Evolutionary conservation across 495 filamentous ascomycete genomes (phyloP), one percentile per base, ranked within the genome.

Genomic region (Massariosphaeria phaeospora): DNA sequence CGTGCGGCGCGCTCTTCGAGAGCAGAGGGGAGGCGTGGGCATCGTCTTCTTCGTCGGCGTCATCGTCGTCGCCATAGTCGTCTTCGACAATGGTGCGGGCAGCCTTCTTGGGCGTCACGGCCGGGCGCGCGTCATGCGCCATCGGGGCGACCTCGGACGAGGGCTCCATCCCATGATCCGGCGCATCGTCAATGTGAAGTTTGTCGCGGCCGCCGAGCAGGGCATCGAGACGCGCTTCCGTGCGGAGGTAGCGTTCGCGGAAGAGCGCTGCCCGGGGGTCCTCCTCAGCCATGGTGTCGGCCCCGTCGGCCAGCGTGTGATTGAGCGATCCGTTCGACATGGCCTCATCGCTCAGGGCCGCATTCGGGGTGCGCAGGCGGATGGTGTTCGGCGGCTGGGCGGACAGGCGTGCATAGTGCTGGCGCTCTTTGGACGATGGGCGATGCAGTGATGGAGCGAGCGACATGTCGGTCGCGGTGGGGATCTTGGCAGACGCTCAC

Each of bases 61-160:
- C 88, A 48, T 93, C 89, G 41, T 95, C 88, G 53, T 95, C 87
- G 41, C 86, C 88, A 62, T 89, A 88, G 69, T 93, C 85, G 64
- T 89, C 85, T 43, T 94, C 88, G 66, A 86, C 84, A 62, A 95
- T 84, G 43, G 84, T 81, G 30, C 88, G 76, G 33, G 84, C 76
- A 33, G 83, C 61, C 58, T 82, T 86, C 65, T 78, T 79, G 11
- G 77, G 69, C n/a, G 75, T 71, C 24, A 69, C 63, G 21, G 72
- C 49, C 62, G 67, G 25, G 66, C 50, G 59, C 45, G 50, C 55
- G 49, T 76, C 72, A 62, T 72, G 70, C 68, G 67, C 68, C 67
- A 67, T 57, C 29, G 59, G 48, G 53, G 67, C 50, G 50, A 56
- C 46, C 31, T 70, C 71, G 36, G 70, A 34, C 36, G 61, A 58